Evolutionary conservation across 2,329 filamentous ascomycete genomes (phyloP), one percentile per base, ranked within the genome.

Genomic region (Sarocladium oryzae): DNA sequence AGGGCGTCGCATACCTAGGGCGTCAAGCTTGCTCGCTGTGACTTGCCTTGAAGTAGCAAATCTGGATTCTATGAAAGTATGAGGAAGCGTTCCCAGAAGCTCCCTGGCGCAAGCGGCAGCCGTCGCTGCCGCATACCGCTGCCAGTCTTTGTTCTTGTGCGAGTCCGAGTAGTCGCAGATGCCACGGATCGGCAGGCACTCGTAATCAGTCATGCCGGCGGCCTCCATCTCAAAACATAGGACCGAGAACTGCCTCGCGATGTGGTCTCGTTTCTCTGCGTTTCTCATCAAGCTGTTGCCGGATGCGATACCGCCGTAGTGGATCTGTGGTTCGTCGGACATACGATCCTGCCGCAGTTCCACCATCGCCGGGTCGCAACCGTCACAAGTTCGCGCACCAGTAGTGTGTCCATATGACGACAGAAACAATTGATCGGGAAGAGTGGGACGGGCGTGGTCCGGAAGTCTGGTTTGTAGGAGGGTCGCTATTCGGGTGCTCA

Each of bases 151-250:
- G 37, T 59, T 62, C 52, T 71, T 71, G 53, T 71, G 67, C 0
- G 59, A 63, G 54, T 72, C 69, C 3, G 66, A 61, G 50, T 70
- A 71, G 43, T 68, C 64, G 33, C 63, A 71, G 2, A 71, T 65
- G 1, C 67, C 68, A 4, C 66, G 60, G 16, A 71, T 66, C 0
- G 64, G 57, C 1, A 70, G 46, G 30, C 63, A 69, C 1, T 60
- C 60, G 0, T 51, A 52, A 9, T 57, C 55, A 51, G 56, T 56
- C 1, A 63, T 30, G 1, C 63, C 63, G 1, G 63, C 62, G 0
- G 59, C 59, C 35, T 64, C 62, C 63, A 63, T 65, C 48, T 64
- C 63, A 40, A 64, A 57, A 20, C 61, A 62, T 1, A 58, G 33
- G 1, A 55, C 51, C 4, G 8, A 16, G 16, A 56, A n/a, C n/a